phyloP scores from a whole-genome alignment of 192 early-diverging fungal species.

The Backusella morwellensis region DNA sequence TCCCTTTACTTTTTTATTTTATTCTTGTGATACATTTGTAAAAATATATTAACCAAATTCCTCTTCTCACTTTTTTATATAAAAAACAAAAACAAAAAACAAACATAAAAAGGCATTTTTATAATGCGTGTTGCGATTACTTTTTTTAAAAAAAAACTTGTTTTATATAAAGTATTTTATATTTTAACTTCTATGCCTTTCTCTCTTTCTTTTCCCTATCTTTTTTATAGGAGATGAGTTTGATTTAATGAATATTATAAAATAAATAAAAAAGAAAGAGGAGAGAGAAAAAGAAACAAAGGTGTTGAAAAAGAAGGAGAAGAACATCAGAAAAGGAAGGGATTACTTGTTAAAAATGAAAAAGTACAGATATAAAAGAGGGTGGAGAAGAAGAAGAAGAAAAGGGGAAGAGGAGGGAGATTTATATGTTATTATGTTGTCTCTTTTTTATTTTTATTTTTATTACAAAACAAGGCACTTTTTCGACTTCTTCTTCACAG shows the following conservation, averaged over 20 bases:
- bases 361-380: neutral
- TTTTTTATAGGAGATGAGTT: neutral
- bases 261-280: conserved; percentile 20
- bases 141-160: neutral
- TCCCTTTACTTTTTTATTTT: conserved; percentile 8
- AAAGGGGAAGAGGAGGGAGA: neutral
- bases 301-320: neutral
- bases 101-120: neutral
- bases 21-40: conserved; percentile 1
- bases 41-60: neutral
- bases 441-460: neutral
- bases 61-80: neutral
- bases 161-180: neutral
- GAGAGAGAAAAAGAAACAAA: conserved; percentile 1
- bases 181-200: neutral
- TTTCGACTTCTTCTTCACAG: conserved; percentile 71
- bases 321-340: neutral
- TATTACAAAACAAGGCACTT: conserved; percentile 79
- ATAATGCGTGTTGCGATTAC: neutral
- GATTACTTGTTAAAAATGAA: neutral
- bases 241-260: neutral
- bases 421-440: neutral
- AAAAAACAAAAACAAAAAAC: neutral
- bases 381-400: neutral
- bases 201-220: neutral